Percentiles rank a stretch among this genome's conserved stretches.
Evolutionary conservation across 2,329 filamentous ascomycete species (phyloP).

Genomic region (Aureobasidium uvarum): DNA sequence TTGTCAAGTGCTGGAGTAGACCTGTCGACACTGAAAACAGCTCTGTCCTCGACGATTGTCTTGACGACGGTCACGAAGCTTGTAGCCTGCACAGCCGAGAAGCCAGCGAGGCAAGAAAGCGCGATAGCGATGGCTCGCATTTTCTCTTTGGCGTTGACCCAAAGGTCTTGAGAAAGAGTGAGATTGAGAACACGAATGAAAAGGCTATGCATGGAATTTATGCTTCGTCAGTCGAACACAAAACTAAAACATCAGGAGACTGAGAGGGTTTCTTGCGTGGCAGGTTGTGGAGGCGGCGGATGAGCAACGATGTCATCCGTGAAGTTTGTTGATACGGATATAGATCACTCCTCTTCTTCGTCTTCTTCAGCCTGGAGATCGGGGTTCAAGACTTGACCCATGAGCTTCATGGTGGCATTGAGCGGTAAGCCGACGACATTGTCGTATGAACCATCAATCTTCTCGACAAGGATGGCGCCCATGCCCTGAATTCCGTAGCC

Average conservation of each 20-base stretch:
- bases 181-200: too few relatives aligned
- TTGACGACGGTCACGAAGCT: slow-evolving; percentile 3
- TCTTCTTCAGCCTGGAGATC: slow-evolving; percentile 61
- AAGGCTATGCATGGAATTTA: not conserved
- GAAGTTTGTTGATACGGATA: not conserved
- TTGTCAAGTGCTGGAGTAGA: not conserved
- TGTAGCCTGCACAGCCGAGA: not conserved
- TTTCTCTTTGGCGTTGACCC: not conserved
- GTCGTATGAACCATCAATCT: slow-evolving; percentile 84
- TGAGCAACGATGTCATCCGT: not conserved
- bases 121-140: not conserved
- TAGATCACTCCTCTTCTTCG: slow-evolving; percentile 22
- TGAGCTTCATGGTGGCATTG: slow-evolving; percentile 71
- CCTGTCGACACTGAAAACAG: not conserved
- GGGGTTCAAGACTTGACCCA: slow-evolving; percentile 81
- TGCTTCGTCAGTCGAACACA: not conserved
- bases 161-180: not conserved
- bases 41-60: not conserved
- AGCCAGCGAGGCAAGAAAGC: not conserved
- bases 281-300: not conserved
- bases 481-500: slow-evolving; percentile 93
- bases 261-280: slow-evolving; percentile 1
- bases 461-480: slow-evolving; percentile 81
- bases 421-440: slow-evolving; percentile 92
- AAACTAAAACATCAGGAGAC: not conserved